phyloP scores from a whole-genome alignment of 305 asterid genomes.

The Fraxinus nigra region DNA sequence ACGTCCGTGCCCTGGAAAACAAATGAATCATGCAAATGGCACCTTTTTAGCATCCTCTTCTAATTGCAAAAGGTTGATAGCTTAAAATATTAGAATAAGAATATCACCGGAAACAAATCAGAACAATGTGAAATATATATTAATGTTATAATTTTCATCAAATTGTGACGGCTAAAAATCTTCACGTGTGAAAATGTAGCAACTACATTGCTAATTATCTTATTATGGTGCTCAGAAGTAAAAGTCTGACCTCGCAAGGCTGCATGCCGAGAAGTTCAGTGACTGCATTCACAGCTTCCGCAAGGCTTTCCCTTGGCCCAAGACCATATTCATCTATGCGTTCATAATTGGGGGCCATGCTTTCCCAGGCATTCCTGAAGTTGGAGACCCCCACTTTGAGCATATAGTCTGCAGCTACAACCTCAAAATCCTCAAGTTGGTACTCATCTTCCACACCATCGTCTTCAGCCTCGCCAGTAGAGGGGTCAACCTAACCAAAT shows the following conservation, averaged over 20 bases:
- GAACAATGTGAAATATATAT: neutral
- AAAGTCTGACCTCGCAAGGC: slow-evolving; percentile 80
- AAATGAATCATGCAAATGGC: neutral
- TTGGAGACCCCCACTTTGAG: slow-evolving; percentile 83
- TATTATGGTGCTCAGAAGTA: neutral
- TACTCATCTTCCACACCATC: slow-evolving; percentile 94
- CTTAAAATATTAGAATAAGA: neutral
- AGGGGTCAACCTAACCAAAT: slow-evolving; percentile 63
- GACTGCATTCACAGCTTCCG: slow-evolving; percentile 84
- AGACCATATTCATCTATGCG: slow-evolving; percentile 87
- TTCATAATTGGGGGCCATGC: slow-evolving; percentile 66
- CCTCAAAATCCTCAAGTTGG: slow-evolving; percentile 90
- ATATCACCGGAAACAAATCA: neutral
- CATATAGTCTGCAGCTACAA: slow-evolving; percentile 81
- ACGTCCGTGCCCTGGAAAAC: slow-evolving; percentile 71
- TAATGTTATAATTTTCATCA: neutral
- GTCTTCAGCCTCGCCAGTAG: slow-evolving; percentile 89
- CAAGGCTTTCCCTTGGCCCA: slow-evolving; percentile 80
- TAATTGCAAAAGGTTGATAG: neutral
- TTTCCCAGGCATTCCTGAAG: slow-evolving; percentile 94
- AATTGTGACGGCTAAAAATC: neutral
- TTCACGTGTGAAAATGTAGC: neutral
- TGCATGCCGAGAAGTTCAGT: slow-evolving; percentile 83
- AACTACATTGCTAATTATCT: neutral
- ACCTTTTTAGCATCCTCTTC: slow-evolving; percentile 11